phyloP scores from a whole-genome alignment of 164 flowering plant species.

The Saururus chinensis region DNA sequence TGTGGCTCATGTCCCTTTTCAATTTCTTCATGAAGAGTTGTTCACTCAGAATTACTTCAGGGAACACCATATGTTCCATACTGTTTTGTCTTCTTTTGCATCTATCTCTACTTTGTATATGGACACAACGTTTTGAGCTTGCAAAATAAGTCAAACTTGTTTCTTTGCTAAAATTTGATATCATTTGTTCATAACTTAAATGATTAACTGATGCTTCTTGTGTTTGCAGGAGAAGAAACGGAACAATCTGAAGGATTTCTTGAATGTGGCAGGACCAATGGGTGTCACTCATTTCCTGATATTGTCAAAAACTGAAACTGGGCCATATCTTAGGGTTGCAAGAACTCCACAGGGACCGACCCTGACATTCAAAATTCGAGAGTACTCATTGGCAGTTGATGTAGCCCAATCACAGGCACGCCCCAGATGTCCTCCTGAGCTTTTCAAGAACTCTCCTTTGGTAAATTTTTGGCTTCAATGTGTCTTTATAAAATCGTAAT shows the following conservation, averaged over 20 bases:
- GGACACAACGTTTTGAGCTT: not conserved
- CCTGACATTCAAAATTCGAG: conserved; percentile 70
- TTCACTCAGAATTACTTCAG: not conserved
- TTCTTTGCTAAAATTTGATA: not conserved
- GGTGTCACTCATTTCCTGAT: conserved; percentile 94
- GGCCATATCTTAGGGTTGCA: conserved; percentile 78
- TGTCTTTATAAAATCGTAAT: not conserved
- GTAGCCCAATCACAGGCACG: conserved; percentile 73
- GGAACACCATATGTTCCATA: not conserved
- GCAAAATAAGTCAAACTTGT: too few relatives aligned
- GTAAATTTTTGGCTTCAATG: conserved; percentile 23
- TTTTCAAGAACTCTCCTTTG: conserved; percentile 77
- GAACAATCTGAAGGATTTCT: conserved; percentile 71
- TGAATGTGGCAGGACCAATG: conserved; percentile 97
- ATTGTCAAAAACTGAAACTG: conserved; percentile 60
- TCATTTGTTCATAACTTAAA: not conserved
- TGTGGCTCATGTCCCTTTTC: not conserved
- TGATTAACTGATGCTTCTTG: not conserved
- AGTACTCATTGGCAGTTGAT: conserved; percentile 77
- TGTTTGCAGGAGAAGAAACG: conserved; percentile 74
- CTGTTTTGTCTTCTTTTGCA: too few relatives aligned
- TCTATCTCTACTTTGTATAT: not conserved
- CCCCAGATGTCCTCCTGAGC: conserved; percentile 82
- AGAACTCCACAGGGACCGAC: conserved; percentile 96
- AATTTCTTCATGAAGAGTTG: not conserved